Evolutionary conservation across 139 green algal species (phyloP).

Genomic region (Micromonas pusilla): DNA sequence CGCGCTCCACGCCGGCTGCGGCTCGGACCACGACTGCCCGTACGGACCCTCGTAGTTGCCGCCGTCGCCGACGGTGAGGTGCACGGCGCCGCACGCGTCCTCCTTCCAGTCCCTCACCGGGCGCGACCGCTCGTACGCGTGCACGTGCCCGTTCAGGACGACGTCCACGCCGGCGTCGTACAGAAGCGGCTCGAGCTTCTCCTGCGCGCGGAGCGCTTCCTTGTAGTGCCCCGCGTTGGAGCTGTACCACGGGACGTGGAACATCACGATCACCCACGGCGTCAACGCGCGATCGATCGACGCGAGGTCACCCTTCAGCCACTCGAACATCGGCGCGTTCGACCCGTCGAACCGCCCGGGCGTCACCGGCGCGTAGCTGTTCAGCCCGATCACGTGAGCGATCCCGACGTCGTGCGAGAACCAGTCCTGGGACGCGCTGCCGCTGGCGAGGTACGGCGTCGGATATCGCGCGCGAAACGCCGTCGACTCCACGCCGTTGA

Average conservation of each 20-base stretch:
- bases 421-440: slow-evolving; percentile 47
- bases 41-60: slow-evolving; percentile 67
- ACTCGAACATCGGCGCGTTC: slow-evolving; percentile 46
- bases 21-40: slow-evolving; percentile 28
- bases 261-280: slow-evolving; percentile 64
- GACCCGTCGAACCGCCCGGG: neutral
- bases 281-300: slow-evolving; percentile 54
- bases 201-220: slow-evolving; percentile 57
- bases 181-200: slow-evolving; percentile 53
- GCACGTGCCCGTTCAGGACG: slow-evolving; percentile 69
- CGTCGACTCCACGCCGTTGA: slow-evolving; percentile 18
- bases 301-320: slow-evolving; percentile 60
- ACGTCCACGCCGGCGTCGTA: slow-evolving; percentile 56
- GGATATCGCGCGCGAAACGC: slow-evolving; percentile 37
- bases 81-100: slow-evolving; percentile 44
- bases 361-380: slow-evolving; percentile 44
- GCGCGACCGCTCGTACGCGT: slow-evolving; percentile 57
- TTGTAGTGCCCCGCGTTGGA: slow-evolving; percentile 56
- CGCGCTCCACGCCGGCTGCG: slow-evolving; percentile 51
- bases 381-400: slow-evolving; percentile 60
- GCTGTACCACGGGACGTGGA: slow-evolving; percentile 78
- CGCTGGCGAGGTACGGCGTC: slow-evolving; percentile 37
- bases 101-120: slow-evolving; percentile 38
- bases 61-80: slow-evolving; percentile 67
- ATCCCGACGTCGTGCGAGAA: slow-evolving; percentile 56